These are phyloP conservation scores for Pseudonectria buxi DNA, from an alignment of 2,329 filamentous ascomycete genomes.

Conservation along the genomic window DNA sequence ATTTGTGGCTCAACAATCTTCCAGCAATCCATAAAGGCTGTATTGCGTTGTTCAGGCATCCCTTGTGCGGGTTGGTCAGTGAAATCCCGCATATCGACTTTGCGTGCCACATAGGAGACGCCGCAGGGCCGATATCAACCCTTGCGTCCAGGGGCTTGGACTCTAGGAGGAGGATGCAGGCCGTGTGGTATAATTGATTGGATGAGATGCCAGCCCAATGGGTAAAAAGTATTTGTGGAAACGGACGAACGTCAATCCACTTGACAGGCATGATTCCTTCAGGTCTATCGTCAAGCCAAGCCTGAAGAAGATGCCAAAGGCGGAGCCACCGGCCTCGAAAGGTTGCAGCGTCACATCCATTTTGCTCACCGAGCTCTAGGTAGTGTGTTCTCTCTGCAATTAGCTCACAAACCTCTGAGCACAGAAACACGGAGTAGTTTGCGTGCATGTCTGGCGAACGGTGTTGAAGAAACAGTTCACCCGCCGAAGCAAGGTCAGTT, in stretches of 20 bases:
- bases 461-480: constrained; percentile 27
- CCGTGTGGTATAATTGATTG: constrained; percentile 51
- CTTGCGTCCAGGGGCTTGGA: constrained; percentile 29
- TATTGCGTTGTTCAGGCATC: constrained; percentile 50
- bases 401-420: constrained; percentile 44
- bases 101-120: constrained; percentile 48
- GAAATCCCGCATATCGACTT: constrained; percentile 50
- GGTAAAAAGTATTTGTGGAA: constrained; percentile 45
- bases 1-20: constrained; percentile 43
- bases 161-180: constrained; percentile 44
- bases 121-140: constrained; percentile 18
- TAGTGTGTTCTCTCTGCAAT: constrained; percentile 42
- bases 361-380: constrained; percentile 39
- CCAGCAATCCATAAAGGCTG: constrained; percentile 53
- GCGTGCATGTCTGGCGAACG: constrained; percentile 48
- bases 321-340: constrained; percentile 39
- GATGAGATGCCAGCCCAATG: constrained; percentile 50
- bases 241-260: constrained; percentile 36
- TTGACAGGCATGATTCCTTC: constrained; percentile 39
- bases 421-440: constrained; percentile 53
- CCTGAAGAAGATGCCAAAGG: constrained; percentile 44
- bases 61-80: constrained; percentile 47
- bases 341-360: constrained; percentile 33
- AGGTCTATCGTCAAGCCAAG: constrained; percentile 41
- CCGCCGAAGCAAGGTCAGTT: constrained; percentile 28